phyloP scores from a whole-genome alignment of 2,329 filamentous ascomycete genomes.

The Aspergillus sergii region DNA sequence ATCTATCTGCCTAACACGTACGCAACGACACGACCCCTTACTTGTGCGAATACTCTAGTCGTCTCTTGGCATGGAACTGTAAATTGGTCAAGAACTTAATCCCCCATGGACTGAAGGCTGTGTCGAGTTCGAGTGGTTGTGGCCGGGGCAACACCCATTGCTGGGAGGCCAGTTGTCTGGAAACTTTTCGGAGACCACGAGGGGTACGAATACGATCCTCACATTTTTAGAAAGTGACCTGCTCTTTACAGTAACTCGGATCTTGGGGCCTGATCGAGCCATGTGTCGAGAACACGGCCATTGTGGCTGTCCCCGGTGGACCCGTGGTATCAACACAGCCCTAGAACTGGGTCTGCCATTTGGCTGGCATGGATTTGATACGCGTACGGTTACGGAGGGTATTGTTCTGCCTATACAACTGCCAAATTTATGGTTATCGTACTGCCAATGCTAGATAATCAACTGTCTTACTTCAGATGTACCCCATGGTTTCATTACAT shows the following conservation, averaged over 20 bases:
- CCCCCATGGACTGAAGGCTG: background rate
- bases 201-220: background rate
- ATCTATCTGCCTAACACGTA: constrained; percentile 2
- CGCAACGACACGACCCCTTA: background rate
- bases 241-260: background rate
- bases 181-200: background rate
- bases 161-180: background rate
- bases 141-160: background rate
- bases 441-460: background rate
- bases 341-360: background rate
- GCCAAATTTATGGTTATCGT: background rate
- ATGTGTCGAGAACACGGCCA: constrained; percentile 4
- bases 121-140: background rate
- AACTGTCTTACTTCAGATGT: background rate
- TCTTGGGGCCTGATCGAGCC: background rate
- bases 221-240: background rate
- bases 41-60: background rate
- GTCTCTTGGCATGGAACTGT: background rate
- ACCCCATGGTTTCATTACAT: background rate
- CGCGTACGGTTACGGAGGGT: background rate
- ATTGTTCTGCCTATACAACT: background rate
- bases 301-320: background rate
- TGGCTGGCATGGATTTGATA: background rate
- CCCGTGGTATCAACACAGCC: background rate
- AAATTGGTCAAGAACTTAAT: background rate